phyloP scores from a whole-genome alignment of 768 basidiomycete species.

The Postia placenta region DNA sequence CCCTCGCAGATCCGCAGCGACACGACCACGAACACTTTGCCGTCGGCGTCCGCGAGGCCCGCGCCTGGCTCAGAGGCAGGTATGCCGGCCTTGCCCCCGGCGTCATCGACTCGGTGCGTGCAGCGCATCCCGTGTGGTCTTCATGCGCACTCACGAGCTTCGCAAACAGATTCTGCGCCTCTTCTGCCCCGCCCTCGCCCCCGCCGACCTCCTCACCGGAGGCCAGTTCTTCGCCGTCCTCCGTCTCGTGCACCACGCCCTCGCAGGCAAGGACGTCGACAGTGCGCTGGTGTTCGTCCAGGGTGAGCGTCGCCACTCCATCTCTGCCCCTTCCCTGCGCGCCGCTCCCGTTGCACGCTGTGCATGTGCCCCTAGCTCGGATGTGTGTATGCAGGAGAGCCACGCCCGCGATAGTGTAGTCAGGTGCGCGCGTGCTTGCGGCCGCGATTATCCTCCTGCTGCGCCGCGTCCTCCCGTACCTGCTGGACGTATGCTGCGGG shows the following conservation, averaged over 20 bases:
- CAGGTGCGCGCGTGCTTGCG: too few species aligned
- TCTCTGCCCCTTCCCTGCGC: too few species aligned
- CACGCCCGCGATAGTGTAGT: too few species aligned
- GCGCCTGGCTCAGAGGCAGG: constrained; percentile 72
- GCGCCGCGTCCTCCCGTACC: too few species aligned
- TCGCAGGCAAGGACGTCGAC: constrained; percentile 55
- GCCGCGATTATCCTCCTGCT: too few species aligned
- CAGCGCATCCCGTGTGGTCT: not conserved
- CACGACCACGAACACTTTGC: constrained; percentile 50
- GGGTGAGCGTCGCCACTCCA: constrained; percentile 39
- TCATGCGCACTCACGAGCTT: too few species aligned
- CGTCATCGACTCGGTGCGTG: constrained; percentile 54
- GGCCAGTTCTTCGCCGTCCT: constrained; percentile 76
- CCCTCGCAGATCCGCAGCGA: constrained; percentile 6
- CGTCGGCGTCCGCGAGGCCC: constrained; percentile 57
- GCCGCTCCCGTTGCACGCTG: too few species aligned
- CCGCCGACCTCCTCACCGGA: constrained; percentile 49
- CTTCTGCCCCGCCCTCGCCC: constrained; percentile 51
- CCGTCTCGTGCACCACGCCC: constrained; percentile 58
- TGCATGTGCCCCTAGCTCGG: too few species aligned
- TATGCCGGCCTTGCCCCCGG: constrained; percentile 47
- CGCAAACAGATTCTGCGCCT: constrained; percentile 52
- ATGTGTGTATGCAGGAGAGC: too few species aligned
- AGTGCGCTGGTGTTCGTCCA: constrained; percentile 68
- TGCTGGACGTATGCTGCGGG: too few species aligned